Conservation (phyloP, 768 basidiomycete genomes). For the Boletellus ananas region DNA sequence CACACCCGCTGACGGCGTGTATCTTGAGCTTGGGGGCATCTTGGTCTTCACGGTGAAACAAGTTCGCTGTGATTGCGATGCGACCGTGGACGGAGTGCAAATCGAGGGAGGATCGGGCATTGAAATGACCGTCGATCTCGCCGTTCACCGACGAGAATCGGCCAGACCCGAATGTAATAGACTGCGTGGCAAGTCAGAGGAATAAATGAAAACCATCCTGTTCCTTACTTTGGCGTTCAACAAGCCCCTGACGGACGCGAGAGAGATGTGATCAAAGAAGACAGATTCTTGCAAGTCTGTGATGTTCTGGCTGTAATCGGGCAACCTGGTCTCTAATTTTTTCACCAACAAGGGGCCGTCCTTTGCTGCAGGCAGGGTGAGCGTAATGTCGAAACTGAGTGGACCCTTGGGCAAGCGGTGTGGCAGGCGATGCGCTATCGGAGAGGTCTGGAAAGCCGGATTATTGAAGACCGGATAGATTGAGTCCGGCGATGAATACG, state of each 20-base stretch:
- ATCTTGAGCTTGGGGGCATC: conserved; percentile 31
- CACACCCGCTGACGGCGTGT: conserved; percentile 43
- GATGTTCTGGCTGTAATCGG: conserved; percentile 38
- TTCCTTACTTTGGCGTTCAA: conserved; percentile 34
- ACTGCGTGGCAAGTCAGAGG: conserved; percentile 24
- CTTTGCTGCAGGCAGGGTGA: conserved; percentile 35
- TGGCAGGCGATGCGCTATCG: neutral
- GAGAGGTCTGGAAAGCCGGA: conserved; percentile 31
- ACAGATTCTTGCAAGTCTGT: conserved; percentile 32
- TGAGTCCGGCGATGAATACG: conserved; percentile 1
- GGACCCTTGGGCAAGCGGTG: conserved; percentile 6
- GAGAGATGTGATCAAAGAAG: conserved; percentile 35
- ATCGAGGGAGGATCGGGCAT: conserved; percentile 32
- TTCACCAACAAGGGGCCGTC: conserved; percentile 33
- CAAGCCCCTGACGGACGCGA: conserved; percentile 35
- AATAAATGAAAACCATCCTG: neutral
- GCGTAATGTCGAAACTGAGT: conserved; percentile 34
- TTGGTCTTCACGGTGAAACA: conserved; percentile 29
- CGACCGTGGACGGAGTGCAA: conserved; percentile 38
- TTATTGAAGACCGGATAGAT: neutral
- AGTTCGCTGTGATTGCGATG: conserved; percentile 37
- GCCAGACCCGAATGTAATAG: conserved; percentile 27
- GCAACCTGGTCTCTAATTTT: conserved; percentile 40
- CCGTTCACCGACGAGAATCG: conserved; percentile 40
- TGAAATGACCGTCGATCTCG: conserved; percentile 43